A percentile compares a stretch with the other conserved stretches of the same genome.
phyloP scores from a whole-genome alignment of 169 alveolate species.

The Cryptosporidium canis region DNA sequence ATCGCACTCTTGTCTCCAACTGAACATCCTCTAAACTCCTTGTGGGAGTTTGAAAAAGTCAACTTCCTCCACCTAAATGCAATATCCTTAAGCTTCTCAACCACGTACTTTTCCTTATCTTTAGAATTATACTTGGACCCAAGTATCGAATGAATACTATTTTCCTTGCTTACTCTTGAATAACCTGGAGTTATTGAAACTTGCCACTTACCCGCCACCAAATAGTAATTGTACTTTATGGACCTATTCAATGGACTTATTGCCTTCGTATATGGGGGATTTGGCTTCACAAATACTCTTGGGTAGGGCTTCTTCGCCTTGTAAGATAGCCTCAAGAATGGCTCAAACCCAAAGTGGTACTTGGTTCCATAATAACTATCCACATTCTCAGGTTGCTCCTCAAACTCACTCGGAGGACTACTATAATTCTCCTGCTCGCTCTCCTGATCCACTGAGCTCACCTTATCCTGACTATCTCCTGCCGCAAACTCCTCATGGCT shows the following conservation, averaged over 20 bases:
- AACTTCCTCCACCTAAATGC: constrained; percentile 6
- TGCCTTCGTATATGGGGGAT: constrained; percentile 35
- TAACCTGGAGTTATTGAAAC: constrained; percentile 24
- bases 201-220: constrained; percentile 46
- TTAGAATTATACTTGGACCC: not conserved
- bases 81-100: constrained; percentile 4
- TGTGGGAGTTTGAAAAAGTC: not conserved
- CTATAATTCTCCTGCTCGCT: not conserved
- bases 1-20: not conserved
- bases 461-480: too few species aligned
- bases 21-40: constrained; percentile 5
- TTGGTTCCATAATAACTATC: not conserved
- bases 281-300: constrained; percentile 21
- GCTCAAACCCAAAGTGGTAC: not conserved
- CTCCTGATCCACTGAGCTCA: not conserved
- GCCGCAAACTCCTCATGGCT: not conserved
- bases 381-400: not conserved
- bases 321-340: constrained; percentile 37
- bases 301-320: constrained; percentile 42
- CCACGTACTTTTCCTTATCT: not conserved
- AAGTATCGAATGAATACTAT: constrained; percentile 17
- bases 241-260: constrained; percentile 27
- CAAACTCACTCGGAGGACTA: not conserved
- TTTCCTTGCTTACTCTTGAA: constrained; percentile 14
- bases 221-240: not conserved